Conservation (phyloP, 306 rosid genomes). For the Oemleria cerasiformis region DNA sequence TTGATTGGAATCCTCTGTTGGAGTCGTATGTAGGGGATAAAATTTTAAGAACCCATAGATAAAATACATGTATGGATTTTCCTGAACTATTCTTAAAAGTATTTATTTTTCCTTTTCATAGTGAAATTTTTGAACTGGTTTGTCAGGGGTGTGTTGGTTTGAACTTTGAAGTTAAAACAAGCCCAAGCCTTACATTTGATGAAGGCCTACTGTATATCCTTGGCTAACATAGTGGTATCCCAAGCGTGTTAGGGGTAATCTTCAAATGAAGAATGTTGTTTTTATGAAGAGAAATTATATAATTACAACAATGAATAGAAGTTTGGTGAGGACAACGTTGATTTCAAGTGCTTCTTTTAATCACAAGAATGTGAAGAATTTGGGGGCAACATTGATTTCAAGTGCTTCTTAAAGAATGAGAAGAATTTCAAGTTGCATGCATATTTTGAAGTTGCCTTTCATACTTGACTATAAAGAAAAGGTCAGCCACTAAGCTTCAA, state of each 20-base stretch:
- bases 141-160: conserved; percentile 99
- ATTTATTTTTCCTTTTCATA: conserved; percentile 30
- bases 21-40: conserved; percentile 28
- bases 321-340: conserved; percentile 78
- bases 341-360: conserved; percentile 69
- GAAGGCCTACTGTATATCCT: conserved; percentile 74
- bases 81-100: conserved; percentile 23
- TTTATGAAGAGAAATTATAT: conserved; percentile 57
- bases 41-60: background rate
- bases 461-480: conserved; percentile 75
- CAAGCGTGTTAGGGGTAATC: conserved; percentile 64
- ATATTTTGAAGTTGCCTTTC: conserved; percentile 64
- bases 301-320: conserved; percentile 60
- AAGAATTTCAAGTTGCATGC: conserved; percentile 82
- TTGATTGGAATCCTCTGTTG: conserved; percentile 7
- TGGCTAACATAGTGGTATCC: conserved; percentile 71
- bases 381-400: conserved; percentile 57
- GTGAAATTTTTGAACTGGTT: conserved; percentile 78
- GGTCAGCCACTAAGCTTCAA: conserved; percentile 67
- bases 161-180: conserved; percentile 97
- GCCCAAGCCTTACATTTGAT: conserved; percentile 90
- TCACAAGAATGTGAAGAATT: conserved; percentile 77
- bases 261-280: conserved; percentile 56
- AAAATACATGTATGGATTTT: conserved; percentile 22
- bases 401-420: conserved; percentile 73